Evolutionary conservation across 805 yeast species (phyloP).

Genomic region (Torulaspora quercuum): DNA sequence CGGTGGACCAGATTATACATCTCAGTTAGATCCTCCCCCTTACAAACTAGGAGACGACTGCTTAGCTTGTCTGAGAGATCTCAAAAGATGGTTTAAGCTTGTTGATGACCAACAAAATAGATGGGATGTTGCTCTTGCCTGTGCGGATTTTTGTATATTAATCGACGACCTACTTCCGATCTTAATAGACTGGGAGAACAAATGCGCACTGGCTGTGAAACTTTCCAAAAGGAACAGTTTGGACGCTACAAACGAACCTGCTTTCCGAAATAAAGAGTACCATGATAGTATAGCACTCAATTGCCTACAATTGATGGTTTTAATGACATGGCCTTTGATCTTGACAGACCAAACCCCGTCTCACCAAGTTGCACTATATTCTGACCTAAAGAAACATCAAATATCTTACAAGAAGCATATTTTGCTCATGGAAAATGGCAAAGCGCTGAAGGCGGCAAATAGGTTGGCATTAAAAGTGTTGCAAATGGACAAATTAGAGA

Average conservation of each 20-base stretch:
- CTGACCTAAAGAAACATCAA: constrained; percentile 64
- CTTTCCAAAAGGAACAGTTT: constrained; percentile 15
- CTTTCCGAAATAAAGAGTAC: constrained; percentile 29
- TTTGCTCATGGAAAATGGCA: constrained; percentile 55
- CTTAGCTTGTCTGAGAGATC: constrained; percentile 75
- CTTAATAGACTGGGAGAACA: constrained; percentile 65
- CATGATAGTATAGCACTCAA: constrained; percentile 63
- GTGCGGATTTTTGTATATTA: constrained; percentile 75
- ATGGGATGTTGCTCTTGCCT: constrained; percentile 83
- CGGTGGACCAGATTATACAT: constrained; percentile 80
- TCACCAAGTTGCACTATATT: constrained; percentile 54
- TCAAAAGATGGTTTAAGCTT: constrained; percentile 80
- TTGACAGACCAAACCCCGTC: constrained; percentile 56
- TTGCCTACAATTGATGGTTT: constrained; percentile 73
- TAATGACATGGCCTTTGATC: constrained; percentile 81
- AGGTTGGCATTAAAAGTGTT: constrained; percentile 65
- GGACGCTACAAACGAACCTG: constrained; percentile 22
- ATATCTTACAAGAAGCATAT: constrained; percentile 66
- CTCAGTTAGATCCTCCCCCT: constrained; percentile 44
- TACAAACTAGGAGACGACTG: constrained; percentile 81
- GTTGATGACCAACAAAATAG: constrained; percentile 71
- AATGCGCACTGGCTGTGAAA: constrained; percentile 28
- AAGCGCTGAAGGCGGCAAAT: constrained; percentile 63
- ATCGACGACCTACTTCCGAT: constrained; percentile 71
- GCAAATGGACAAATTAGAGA: constrained; percentile 46